phyloP scores from a whole-genome alignment of 208 protist species.

The Leishmania amazonensis region DNA sequence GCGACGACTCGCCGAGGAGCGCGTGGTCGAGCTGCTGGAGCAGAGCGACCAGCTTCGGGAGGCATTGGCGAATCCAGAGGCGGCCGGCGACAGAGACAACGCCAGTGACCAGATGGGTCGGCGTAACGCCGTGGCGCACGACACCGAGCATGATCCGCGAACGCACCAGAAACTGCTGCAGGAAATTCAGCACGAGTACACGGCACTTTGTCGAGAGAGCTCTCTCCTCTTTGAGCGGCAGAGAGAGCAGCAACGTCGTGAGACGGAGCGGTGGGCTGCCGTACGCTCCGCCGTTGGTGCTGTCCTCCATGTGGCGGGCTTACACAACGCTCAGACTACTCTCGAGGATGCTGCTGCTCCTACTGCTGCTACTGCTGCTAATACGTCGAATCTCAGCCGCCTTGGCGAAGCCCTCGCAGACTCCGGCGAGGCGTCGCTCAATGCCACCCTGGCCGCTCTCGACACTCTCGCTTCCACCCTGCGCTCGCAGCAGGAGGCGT shows the following conservation, averaged over 20 bases:
- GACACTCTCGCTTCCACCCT: background rate
- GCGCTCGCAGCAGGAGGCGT: slow-evolving; percentile 7
- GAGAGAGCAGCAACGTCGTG: background rate
- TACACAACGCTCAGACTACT: background rate
- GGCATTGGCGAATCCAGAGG: background rate
- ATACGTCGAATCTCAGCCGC: background rate
- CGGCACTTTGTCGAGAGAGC: slow-evolving; percentile 9
- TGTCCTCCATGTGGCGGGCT: background rate
- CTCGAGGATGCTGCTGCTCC: background rate
- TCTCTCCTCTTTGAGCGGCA: background rate
- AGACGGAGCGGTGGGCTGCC: slow-evolving; percentile 9
- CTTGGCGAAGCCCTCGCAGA: background rate
- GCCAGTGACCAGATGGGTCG: background rate
- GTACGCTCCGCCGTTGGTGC: background rate
- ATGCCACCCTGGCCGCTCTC: background rate
- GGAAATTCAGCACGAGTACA: slow-evolving; percentile 7
- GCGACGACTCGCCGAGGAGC: slow-evolving; percentile 16
- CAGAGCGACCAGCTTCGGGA: slow-evolving; percentile 10
- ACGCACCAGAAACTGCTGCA: background rate
- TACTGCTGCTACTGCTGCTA: background rate
- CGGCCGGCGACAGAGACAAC: background rate
- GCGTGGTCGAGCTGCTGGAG: background rate
- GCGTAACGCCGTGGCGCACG: background rate
- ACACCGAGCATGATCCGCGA: background rate
- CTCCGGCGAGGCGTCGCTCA: background rate